phyloP scores from a whole-genome alignment of 2,329 filamentous ascomycete genomes.

The Aulographum hederae region DNA sequence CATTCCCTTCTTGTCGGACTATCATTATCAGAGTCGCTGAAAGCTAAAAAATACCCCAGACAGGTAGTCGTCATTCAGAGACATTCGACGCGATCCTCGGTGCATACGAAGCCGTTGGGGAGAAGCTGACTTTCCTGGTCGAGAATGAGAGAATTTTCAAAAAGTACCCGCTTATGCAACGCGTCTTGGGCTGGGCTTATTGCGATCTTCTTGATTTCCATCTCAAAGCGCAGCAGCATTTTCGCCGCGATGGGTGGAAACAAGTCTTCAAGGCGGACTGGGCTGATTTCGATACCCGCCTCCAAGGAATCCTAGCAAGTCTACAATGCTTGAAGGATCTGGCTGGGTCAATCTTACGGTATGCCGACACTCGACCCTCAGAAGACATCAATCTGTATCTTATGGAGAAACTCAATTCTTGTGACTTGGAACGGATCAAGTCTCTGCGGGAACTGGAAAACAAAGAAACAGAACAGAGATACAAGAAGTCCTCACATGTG shows the following conservation, averaged over 20 bases:
- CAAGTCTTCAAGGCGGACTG: constrained; percentile 16
- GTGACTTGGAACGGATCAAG: neutral
- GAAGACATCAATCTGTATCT: constrained; percentile 9
- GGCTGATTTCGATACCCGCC: constrained; percentile 13
- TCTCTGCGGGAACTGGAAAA: neutral
- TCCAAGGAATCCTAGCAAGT: constrained; percentile 13
- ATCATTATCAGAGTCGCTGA: neutral
- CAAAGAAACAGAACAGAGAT: neutral
- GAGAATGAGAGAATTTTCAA: constrained; percentile 1
- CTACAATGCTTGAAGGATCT: constrained; percentile 12
- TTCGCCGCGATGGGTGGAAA: constrained; percentile 11
- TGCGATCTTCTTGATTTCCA: constrained; percentile 7
- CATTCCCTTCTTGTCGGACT: neutral
- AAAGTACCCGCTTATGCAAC: constrained; percentile 3
- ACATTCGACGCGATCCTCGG: constrained; percentile 1
- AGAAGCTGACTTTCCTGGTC: constrained; percentile 1
- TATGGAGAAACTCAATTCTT: constrained; percentile 9
- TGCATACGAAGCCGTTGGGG: constrained; percentile 2
- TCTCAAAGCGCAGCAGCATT: constrained; percentile 2
- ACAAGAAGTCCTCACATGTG: neutral
- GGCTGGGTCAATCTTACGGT: constrained; percentile 13
- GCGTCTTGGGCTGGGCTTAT: constrained; percentile 5
- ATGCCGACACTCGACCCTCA: neutral
- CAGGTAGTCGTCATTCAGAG: neutral
- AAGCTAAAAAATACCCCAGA: neutral